phyloP scores from a whole-genome alignment of 352 stramenopile species.

The Globisporangium heterothallicum region DNA sequence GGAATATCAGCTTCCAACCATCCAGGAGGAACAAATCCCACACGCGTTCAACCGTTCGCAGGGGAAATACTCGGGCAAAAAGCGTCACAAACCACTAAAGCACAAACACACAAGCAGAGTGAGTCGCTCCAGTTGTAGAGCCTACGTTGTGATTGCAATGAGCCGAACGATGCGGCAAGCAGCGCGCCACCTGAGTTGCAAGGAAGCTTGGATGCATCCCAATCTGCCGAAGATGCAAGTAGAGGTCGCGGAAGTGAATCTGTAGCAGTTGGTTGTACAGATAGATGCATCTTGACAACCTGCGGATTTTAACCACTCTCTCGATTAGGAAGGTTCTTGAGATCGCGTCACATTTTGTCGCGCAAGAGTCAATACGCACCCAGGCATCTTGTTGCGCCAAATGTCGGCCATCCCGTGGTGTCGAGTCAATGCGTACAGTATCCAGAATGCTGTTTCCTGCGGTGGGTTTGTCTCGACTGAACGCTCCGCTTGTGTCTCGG shows the following conservation, averaged over 20 bases:
- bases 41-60: conserved; percentile 39
- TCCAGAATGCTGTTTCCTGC: conserved; percentile 61
- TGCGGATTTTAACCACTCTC: conserved; percentile 7
- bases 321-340: not conserved
- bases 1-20: conserved; percentile 74
- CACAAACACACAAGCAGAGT: not conserved
- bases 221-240: conserved; percentile 61
- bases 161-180: not conserved
- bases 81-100: conserved; percentile 80
- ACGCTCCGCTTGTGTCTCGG: not conserved
- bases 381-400: conserved; percentile 76
- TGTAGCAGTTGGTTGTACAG: conserved; percentile 70
- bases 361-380: conserved; percentile 22
- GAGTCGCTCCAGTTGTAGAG: too few species aligned
- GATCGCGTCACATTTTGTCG: too few species aligned
- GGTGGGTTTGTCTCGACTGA: conserved; percentile 13
- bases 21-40: conserved; percentile 77
- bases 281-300: conserved; percentile 67
- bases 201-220: conserved; percentile 80
- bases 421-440: conserved; percentile 50
- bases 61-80: conserved; percentile 60
- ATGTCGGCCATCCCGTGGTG: conserved; percentile 53
- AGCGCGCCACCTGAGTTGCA: conserved; percentile 49
- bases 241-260: conserved; percentile 60
- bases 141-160: not conserved